Conservation (phyloP, 371 early-diverging fungal species). For the Mucor indicus region DNA sequence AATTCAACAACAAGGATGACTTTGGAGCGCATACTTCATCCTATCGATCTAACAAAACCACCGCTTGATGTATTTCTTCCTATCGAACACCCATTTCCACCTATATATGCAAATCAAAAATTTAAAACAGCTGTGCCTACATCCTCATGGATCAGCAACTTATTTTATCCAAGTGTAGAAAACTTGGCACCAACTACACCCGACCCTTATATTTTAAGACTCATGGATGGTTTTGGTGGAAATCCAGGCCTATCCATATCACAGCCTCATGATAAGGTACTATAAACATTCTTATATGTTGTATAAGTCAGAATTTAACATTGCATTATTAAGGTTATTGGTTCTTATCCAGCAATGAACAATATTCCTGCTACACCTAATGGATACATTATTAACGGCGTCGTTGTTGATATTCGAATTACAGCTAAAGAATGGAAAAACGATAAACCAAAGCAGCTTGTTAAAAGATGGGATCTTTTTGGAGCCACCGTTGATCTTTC, state of each 20-base stretch:
- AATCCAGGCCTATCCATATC: constrained; percentile 41
- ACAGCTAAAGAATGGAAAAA: constrained; percentile 36
- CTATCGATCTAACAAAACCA: too few relatives aligned
- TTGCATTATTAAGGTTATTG: constrained; percentile 15
- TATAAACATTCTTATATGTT: neutral
- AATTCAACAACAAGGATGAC: neutral
- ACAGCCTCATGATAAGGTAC: constrained; percentile 22
- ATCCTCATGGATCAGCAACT: constrained; percentile 47
- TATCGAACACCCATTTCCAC: constrained; percentile 34
- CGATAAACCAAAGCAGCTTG: constrained; percentile 8
- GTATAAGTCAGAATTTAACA: neutral
- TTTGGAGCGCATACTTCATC: neutral
- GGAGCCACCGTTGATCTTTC: constrained; percentile 26
- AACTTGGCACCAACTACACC: constrained; percentile 42
- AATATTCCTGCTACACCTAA: constrained; percentile 35
- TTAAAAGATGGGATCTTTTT: constrained; percentile 39
- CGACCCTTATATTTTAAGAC: constrained; percentile 43
- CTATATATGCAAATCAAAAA: constrained; percentile 26
- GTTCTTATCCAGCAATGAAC: constrained; percentile 37
- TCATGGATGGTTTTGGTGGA: constrained; percentile 41
- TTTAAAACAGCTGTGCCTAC: constrained; percentile 32
- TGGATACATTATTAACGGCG: constrained; percentile 41
- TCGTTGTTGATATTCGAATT: constrained; percentile 36
- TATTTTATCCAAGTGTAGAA: constrained; percentile 42
- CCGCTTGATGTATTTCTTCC: constrained; percentile 14